These are phyloP conservation scores for Thraustotheca clavata DNA, from an alignment of 352 stramenopile species.

Conservation along the genomic window DNA sequence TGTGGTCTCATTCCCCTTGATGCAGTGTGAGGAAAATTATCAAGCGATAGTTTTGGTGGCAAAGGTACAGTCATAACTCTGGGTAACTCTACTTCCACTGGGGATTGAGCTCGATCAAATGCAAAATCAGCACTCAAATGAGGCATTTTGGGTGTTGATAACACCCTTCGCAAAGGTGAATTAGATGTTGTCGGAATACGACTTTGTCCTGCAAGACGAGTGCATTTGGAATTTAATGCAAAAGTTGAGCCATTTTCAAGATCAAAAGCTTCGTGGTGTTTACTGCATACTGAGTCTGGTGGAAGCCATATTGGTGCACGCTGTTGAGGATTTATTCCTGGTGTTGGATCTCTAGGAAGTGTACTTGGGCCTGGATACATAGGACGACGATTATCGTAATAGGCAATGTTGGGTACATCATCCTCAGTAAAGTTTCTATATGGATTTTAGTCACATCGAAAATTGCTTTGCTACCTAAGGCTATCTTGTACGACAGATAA, in stretches of 20 bases:
- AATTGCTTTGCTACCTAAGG: neutral
- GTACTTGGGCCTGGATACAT: neutral
- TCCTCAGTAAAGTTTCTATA: neutral
- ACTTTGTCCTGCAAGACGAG: constrained; percentile 1
- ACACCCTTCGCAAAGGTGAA: constrained; percentile 6
- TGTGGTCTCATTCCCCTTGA: too few species aligned
- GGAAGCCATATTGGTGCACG: neutral
- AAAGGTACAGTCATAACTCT: too few species aligned
- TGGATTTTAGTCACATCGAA: neutral
- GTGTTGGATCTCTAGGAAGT: neutral
- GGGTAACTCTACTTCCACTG: neutral
- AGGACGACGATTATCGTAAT: neutral
- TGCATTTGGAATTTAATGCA: neutral
- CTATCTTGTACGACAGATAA: neutral
- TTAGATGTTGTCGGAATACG: constrained; percentile 1
- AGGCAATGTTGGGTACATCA: constrained; percentile 2
- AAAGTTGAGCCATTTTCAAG: neutral
- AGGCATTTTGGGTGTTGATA: constrained; percentile 12
- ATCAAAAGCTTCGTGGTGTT: neutral
- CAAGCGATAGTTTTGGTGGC: neutral
- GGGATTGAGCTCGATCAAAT: neutral
- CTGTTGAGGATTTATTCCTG: neutral
- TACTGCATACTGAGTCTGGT: neutral
- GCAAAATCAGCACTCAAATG: neutral
- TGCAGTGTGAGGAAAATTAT: too few species aligned